These are phyloP conservation scores for Saksenaea oblongispora DNA, from an alignment of 371 early-diverging fungal species.

Conservation along the genomic window DNA sequence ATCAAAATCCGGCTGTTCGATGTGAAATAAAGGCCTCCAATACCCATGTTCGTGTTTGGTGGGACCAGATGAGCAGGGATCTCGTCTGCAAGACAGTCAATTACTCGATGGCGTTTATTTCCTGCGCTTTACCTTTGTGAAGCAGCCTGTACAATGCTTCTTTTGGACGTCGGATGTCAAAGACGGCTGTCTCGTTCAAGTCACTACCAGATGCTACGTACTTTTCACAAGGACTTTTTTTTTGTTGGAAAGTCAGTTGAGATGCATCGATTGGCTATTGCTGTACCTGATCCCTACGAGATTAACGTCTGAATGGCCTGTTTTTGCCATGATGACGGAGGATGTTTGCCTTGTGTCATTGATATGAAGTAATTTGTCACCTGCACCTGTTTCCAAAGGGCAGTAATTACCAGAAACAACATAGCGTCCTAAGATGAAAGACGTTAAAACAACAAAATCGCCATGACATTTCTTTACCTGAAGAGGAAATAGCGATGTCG, in stretches of 20 bases:
- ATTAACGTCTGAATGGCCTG: constrained; percentile 44
- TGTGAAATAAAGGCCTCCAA: constrained; percentile 41
- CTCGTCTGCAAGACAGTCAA: constrained; percentile 2
- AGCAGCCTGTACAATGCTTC: constrained; percentile 19
- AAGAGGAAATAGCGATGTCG: constrained; percentile 8
- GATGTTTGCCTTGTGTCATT: constrained; percentile 22
- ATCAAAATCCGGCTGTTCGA: constrained; percentile 30
- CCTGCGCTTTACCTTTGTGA: constrained; percentile 31
- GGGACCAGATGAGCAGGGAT: background rate
- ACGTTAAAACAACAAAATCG: background rate
- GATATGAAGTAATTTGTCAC: constrained; percentile 36
- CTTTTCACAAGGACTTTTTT: constrained; percentile 35
- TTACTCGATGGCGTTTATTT: background rate
- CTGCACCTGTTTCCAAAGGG: constrained; percentile 22
- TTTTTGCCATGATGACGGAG: constrained; percentile 19
- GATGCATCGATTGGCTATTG: background rate
- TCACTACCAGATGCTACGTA: constrained; percentile 44
- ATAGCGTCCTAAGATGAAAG: constrained; percentile 12
- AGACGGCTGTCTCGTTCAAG: constrained; percentile 33
- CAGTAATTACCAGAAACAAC: constrained; percentile 38
- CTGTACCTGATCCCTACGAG: constrained; percentile 37
- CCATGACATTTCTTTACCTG: constrained; percentile 3
- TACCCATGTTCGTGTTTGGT: constrained; percentile 36
- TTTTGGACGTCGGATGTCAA: constrained; percentile 33
- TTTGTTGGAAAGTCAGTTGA: background rate